Percentiles rank a stretch among this genome's conserved stretches.
Conservation (phyloP, 345 rosid species). For the Hibiscus syriacus region DNA sequence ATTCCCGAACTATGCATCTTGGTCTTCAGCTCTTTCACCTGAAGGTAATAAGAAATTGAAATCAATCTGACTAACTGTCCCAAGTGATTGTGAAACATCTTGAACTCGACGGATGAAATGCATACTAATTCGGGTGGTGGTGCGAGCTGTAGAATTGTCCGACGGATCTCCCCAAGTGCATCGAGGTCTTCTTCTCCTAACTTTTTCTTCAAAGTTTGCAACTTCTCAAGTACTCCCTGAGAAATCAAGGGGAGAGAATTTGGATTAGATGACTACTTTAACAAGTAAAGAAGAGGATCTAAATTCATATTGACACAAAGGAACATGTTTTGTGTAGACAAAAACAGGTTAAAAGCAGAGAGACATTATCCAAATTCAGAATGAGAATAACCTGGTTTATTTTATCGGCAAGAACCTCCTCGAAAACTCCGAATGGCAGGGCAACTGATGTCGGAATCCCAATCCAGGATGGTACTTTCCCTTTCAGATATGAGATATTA, state of each 20-base stretch:
- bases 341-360: too few species aligned
- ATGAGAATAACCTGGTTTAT: slow-evolving; percentile 50
- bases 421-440: slow-evolving; percentile 93
- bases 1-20: slow-evolving; percentile 77
- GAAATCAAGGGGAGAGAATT: slow-evolving; percentile 7
- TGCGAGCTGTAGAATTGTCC: slow-evolving; percentile 53
- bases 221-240: slow-evolving; percentile 63
- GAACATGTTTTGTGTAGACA: neutral
- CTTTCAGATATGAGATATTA: slow-evolving; percentile 76
- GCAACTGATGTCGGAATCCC: slow-evolving; percentile 98
- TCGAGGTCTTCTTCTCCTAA: slow-evolving; percentile 50
- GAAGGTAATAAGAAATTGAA: slow-evolving; percentile 10
- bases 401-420: slow-evolving; percentile 72
- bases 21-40: slow-evolving; percentile 84
- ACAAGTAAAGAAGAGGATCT: neutral
- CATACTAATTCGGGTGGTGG: slow-evolving; percentile 76
- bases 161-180: slow-evolving; percentile 65
- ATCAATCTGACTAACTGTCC: neutral
- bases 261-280: slow-evolving; percentile 10
- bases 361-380: slow-evolving; percentile 11
- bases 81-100: neutral
- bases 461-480: slow-evolving; percentile 88
- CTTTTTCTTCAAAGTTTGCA: slow-evolving; percentile 56
- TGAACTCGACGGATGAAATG: neutral
- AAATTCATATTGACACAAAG: neutral